These are phyloP conservation scores for Alternaria sp. DNA, from an alignment of 2,329 filamentous ascomycete species.

Conservation along the genomic window DNA sequence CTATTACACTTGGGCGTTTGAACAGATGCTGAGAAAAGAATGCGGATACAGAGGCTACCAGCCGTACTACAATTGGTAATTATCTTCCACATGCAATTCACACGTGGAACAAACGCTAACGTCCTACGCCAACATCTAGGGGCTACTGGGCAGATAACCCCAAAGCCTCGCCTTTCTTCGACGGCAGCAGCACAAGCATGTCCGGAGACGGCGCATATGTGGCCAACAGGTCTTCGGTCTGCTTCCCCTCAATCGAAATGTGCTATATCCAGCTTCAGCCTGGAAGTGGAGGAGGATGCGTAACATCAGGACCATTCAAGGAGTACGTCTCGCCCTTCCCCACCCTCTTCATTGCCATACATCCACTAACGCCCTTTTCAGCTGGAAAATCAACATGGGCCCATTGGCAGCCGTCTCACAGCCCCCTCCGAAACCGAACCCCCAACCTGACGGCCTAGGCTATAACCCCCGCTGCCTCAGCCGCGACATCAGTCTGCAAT, in stretches of 20 bases:
- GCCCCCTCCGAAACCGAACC: conserved; percentile 37
- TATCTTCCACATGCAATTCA: background rate
- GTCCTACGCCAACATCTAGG: conserved; percentile 54
- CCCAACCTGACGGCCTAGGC: conserved; percentile 35
- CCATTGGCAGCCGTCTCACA: conserved; percentile 54
- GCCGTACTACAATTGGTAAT: conserved; percentile 47
- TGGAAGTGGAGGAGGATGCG: conserved; percentile 66
- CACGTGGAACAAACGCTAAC: background rate
- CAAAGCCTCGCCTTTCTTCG: conserved; percentile 62
- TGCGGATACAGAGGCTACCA: conserved; percentile 55
- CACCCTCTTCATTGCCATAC: background rate
- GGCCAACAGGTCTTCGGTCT: conserved; percentile 38
- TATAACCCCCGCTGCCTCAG: conserved; percentile 52
- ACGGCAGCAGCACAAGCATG: conserved; percentile 60
- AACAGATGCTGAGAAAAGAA: conserved; percentile 53
- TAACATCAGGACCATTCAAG: conserved; percentile 62
- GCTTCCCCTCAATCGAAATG: conserved; percentile 32
- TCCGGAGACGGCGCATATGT: conserved; percentile 57
- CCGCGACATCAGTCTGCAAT: conserved; percentile 47
- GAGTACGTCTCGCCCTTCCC: conserved; percentile 37
- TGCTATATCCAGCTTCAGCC: conserved; percentile 54
- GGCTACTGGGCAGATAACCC: conserved; percentile 57
- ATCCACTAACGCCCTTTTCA: conserved; percentile 8
- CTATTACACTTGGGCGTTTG: conserved; percentile 55
- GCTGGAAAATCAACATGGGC: conserved; percentile 56